Evolutionary conservation across 345 rosid genomes (phyloP).

Genomic region (Xanthoceras sorbifolium): DNA sequence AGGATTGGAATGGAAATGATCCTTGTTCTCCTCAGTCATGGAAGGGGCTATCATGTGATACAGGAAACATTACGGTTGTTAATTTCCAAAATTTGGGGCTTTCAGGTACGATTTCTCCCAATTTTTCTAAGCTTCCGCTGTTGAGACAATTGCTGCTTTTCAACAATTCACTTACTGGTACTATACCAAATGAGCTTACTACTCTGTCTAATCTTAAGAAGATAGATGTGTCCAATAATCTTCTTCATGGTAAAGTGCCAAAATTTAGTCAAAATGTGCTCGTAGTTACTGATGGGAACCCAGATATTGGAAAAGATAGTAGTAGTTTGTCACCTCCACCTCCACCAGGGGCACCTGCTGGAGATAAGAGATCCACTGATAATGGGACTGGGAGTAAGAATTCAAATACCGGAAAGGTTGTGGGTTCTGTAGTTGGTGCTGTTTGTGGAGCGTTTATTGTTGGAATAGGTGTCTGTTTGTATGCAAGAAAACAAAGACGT

Average conservation of each 20-base stretch:
- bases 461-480: slow-evolving; percentile 46
- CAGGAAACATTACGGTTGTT: slow-evolving; percentile 36
- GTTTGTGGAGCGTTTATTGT: slow-evolving; percentile 43
- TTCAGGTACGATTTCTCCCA: slow-evolving; percentile 58
- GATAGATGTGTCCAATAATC: slow-evolving; percentile 60
- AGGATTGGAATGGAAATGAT: slow-evolving; percentile 61
- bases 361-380: slow-evolving; percentile 25
- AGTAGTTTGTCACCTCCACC: slow-evolving; percentile 16
- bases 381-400: slow-evolving; percentile 32
- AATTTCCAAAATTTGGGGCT: slow-evolving; percentile 58
- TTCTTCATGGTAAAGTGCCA: slow-evolving; percentile 50
- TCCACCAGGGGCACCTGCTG: slow-evolving; percentile 8
- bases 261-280: slow-evolving; percentile 36
- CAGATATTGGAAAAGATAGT: slow-evolving; percentile 44
- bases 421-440: slow-evolving; percentile 57
- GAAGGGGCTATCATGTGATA: slow-evolving; percentile 57
- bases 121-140: slow-evolving; percentile 36
- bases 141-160: slow-evolving; percentile 48
- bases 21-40: slow-evolving; percentile 52
- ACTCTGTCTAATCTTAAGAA: slow-evolving; percentile 36
- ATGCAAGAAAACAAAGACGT: slow-evolving; percentile 39
- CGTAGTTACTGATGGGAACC: slow-evolving; percentile 46
- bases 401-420: slow-evolving; percentile 42
- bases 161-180: slow-evolving; percentile 47
- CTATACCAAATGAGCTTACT: slow-evolving; percentile 57